Conservation (phyloP, 176 grass and related monocot species). For the Phragmites australis region DNA sequence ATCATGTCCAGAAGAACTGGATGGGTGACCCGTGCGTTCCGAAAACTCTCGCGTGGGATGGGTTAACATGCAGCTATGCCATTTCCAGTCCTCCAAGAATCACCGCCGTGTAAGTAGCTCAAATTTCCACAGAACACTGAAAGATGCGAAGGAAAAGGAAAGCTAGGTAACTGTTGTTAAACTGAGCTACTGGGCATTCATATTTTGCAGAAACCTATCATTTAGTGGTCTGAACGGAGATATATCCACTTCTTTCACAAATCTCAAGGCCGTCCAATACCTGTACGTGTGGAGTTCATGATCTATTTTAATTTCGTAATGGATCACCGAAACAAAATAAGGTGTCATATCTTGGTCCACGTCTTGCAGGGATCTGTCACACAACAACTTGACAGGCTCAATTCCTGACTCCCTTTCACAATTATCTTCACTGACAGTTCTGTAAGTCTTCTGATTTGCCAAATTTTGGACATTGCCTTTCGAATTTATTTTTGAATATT, state of each 20-base stretch:
- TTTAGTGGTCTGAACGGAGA: constrained; percentile 46
- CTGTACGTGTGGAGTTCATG: constrained; percentile 34
- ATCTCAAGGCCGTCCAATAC: constrained; percentile 39
- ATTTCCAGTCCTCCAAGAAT: constrained; percentile 47
- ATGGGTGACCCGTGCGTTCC: constrained; percentile 66
- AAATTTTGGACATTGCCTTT: too few species aligned
- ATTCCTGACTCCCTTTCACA: constrained; percentile 56
- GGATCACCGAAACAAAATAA: too few species aligned
- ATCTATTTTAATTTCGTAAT: too few species aligned
- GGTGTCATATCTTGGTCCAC: too few species aligned
- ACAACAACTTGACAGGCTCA: constrained; percentile 61
- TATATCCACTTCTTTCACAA: constrained; percentile 51
- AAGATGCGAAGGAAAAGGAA: too few species aligned
- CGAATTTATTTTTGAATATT: too few species aligned
- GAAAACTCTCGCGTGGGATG: constrained; percentile 48
- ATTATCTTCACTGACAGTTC: constrained; percentile 35
- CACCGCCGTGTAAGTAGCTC: constrained; percentile 47
- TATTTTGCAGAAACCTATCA: constrained; percentile 47
- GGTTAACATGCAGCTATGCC: constrained; percentile 55
- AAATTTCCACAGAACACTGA: neutral
- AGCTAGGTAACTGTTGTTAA: too few species aligned
- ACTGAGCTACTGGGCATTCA: too few species aligned
- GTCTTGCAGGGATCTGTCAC: constrained; percentile 67
- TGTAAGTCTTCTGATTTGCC: too few species aligned
- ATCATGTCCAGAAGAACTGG: constrained; percentile 53